Evolutionary conservation across 257 asterid genomes (phyloP).

Genomic region (Solanum arcanum): DNA sequence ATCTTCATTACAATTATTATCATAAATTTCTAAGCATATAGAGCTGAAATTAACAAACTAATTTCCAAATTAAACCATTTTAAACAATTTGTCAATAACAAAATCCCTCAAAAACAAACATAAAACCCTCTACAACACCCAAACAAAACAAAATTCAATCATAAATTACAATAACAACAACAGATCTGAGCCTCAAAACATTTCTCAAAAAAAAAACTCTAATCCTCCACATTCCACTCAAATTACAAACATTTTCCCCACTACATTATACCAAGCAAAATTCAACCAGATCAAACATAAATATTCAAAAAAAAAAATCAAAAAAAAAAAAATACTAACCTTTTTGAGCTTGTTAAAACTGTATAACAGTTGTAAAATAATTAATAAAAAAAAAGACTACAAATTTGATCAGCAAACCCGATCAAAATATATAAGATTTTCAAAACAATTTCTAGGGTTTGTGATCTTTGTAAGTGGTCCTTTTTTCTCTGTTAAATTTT

Average conservation of each 20-base stretch:
- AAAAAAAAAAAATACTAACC: neutral
- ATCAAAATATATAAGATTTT: neutral
- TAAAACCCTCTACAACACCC: neutral
- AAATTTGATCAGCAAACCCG: slow-evolving; percentile 40
- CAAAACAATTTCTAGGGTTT: slow-evolving; percentile 27
- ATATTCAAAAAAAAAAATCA: neutral
- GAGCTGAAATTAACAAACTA: neutral
- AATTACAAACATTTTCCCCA: neutral
- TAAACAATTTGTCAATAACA: neutral
- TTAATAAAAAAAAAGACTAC: neutral
- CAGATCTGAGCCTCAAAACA: neutral
- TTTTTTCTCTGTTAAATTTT: neutral
- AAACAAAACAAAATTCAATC: neutral
- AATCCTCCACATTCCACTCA: neutral
- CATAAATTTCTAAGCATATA: neutral
- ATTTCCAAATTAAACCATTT: neutral
- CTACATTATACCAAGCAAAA: neutral
- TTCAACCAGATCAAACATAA: slow-evolving; percentile 19
- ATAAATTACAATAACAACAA: neutral
- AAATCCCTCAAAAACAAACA: neutral
- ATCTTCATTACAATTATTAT: neutral
- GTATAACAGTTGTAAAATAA: neutral
- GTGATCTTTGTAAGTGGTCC: slow-evolving; percentile 18
- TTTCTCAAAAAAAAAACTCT: neutral
- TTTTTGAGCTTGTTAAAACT: neutral